phyloP scores from a whole-genome alignment of 2,329 filamentous ascomycete species.

The Diplocarpon rosae region DNA sequence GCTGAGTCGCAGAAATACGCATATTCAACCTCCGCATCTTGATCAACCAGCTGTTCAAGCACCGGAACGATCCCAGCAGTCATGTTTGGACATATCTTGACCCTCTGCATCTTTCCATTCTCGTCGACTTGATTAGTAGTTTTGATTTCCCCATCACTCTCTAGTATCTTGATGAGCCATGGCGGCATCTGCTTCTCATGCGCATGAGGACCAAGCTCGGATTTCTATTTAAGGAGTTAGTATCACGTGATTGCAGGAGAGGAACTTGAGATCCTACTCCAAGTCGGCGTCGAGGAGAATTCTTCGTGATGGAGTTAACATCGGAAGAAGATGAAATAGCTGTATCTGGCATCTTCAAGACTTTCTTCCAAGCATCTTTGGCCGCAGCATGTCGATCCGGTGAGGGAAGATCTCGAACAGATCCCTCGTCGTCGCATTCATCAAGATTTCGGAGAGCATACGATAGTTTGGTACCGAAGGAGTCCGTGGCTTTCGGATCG shows the following conservation, averaged over 20 bases:
- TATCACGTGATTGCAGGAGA: constrained; percentile 6
- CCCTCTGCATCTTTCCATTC: constrained; percentile 33
- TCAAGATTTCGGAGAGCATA: constrained; percentile 18
- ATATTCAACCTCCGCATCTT: constrained; percentile 51
- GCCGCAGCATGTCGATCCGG: constrained; percentile 14
- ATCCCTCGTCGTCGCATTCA: constrained; percentile 5
- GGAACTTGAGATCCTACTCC: constrained; percentile 24
- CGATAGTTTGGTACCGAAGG: constrained; percentile 21
- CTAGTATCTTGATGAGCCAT: constrained; percentile 53
- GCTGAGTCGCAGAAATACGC: constrained; percentile 72
- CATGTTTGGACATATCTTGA: constrained; percentile 36
- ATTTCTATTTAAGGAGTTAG: constrained; percentile 30
- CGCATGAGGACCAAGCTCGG: constrained; percentile 59
- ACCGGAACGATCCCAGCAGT: constrained; percentile 46
- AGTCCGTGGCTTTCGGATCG: constrained; percentile 7
- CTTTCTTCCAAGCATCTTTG: constrained; percentile 25
- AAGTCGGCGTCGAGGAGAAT: constrained; percentile 18
- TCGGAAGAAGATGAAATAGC: constrained; percentile 3
- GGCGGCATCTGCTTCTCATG: constrained; percentile 65
- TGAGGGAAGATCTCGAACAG: not conserved
- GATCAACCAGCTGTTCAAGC: constrained; percentile 50
- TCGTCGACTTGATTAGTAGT: constrained; percentile 38
- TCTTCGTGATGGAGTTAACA: constrained; percentile 1
- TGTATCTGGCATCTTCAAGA: constrained; percentile 25
- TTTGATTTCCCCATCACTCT: constrained; percentile 41